Conservation (phyloP, 305 asterid genomes). For the Caryopteris hybrid region DNA sequence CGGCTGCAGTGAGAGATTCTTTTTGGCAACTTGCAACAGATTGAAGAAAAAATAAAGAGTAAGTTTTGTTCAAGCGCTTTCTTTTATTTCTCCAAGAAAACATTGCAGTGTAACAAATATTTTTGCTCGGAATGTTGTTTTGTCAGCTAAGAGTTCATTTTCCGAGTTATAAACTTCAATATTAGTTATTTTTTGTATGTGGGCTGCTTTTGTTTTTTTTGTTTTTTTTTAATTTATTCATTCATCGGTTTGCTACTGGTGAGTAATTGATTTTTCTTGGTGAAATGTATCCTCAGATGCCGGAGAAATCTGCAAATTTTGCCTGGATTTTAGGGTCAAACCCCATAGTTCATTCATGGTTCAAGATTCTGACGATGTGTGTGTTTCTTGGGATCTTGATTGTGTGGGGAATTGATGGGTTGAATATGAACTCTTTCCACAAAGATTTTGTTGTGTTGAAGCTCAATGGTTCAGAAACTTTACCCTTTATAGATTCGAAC, state of each 20-base stretch:
- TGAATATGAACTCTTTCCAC: slow-evolving; percentile 26
- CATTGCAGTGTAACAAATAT: too few relatives aligned
- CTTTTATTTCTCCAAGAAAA: slow-evolving; percentile 29
- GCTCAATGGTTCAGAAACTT: slow-evolving; percentile 24
- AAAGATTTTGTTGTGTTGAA: slow-evolving; percentile 43
- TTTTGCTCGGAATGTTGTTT: too few relatives aligned
- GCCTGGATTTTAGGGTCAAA: slow-evolving; percentile 54
- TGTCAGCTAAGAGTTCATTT: neutral
- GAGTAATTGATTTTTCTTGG: neutral
- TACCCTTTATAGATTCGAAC: slow-evolving; percentile 35
- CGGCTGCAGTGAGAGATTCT: slow-evolving; percentile 10
- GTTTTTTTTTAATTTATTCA: neutral
- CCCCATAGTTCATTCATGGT: slow-evolving; percentile 61
- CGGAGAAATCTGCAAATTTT: slow-evolving; percentile 56
- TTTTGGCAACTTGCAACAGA: slow-evolving; percentile 14
- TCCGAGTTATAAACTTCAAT: neutral
- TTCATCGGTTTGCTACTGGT: neutral
- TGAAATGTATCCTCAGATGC: slow-evolving; percentile 36
- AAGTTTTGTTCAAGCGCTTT: slow-evolving; percentile 7
- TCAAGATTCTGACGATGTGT: slow-evolving; percentile 54
- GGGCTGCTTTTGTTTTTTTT: neutral
- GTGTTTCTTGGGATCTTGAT: slow-evolving; percentile 68
- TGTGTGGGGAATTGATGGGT: slow-evolving; percentile 61
- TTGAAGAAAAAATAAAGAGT: slow-evolving; percentile 15
- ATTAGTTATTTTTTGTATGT: neutral